A percentile compares a stretch with the other conserved stretches of the same genome.
Conservation (phyloP, 1,284 basidiomycete species). For the Puccinia triticina region DNA sequence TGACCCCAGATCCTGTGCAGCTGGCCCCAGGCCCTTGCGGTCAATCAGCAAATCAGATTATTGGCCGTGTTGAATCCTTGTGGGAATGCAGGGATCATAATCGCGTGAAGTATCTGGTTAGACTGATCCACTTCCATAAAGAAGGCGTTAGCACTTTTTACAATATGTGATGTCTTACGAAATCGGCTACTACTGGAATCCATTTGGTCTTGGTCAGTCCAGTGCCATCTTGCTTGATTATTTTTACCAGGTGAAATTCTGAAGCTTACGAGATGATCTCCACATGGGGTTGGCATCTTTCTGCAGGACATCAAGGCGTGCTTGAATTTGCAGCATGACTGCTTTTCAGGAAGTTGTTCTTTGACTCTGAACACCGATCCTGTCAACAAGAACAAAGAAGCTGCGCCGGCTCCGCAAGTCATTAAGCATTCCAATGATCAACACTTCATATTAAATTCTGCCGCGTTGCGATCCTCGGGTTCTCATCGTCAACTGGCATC, state of each 20-base stretch:
- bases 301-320: neutral
- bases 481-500: neutral
- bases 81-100: neutral
- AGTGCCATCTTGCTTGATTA: neutral
- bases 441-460: neutral
- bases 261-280: too few species aligned
- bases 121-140: too few species aligned
- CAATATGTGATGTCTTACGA: too few species aligned
- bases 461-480: neutral
- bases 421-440: neutral
- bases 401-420: neutral
- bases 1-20: neutral
- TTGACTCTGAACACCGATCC: neutral
- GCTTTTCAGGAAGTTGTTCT: neutral
- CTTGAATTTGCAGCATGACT: constrained; percentile 4
- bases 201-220: neutral
- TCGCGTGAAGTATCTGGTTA: too few species aligned
- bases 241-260: too few species aligned
- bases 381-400: neutral
- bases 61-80: neutral
- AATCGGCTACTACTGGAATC: neutral
- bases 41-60: neutral
- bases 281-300: too few species aligned
- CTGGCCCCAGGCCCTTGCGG: neutral
- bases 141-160: too few species aligned